Evolutionary conservation across 208 protist species (phyloP).

Genomic region (Angomonas deanei): DNA sequence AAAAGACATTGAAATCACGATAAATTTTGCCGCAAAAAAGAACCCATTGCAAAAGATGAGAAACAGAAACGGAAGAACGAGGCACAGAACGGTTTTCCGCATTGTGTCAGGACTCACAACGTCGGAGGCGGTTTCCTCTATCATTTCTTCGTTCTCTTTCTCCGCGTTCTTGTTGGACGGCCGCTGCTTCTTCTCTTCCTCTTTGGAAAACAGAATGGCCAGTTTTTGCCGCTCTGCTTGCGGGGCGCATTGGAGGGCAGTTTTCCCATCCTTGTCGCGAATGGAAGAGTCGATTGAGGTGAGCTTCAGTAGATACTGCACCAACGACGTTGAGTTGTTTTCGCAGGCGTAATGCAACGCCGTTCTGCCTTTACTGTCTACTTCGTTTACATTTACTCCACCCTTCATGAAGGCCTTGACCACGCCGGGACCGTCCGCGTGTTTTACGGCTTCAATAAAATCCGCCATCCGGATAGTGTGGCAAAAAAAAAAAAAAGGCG

Average conservation of each 20-base stretch:
- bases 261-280: constrained; percentile 47
- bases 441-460: constrained; percentile 25
- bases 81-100: constrained; percentile 53
- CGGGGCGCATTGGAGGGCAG: constrained; percentile 48
- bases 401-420: constrained; percentile 44
- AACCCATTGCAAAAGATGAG: constrained; percentile 79
- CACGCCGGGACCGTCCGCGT: constrained; percentile 29
- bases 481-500: constrained; percentile 2
- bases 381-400: constrained; percentile 43
- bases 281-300: constrained; percentile 31
- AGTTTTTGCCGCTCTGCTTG: constrained; percentile 22
- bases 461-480: constrained; percentile 4
- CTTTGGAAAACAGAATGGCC: constrained; percentile 55
- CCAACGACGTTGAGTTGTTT: constrained; percentile 25
- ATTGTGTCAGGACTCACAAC: constrained; percentile 71
- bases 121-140: constrained; percentile 46
- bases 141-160: constrained; percentile 42
- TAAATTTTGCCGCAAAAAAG: constrained; percentile 62
- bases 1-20: constrained; percentile 52
- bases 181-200: constrained; percentile 26
- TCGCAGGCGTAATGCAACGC: constrained; percentile 71
- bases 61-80: constrained; percentile 64
- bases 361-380: constrained; percentile 50
- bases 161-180: constrained; percentile 2
- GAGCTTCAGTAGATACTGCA: constrained; percentile 41